Conservation (phyloP, 2,329 filamentous ascomycete species). For the Fusarium duplospermum region DNA sequence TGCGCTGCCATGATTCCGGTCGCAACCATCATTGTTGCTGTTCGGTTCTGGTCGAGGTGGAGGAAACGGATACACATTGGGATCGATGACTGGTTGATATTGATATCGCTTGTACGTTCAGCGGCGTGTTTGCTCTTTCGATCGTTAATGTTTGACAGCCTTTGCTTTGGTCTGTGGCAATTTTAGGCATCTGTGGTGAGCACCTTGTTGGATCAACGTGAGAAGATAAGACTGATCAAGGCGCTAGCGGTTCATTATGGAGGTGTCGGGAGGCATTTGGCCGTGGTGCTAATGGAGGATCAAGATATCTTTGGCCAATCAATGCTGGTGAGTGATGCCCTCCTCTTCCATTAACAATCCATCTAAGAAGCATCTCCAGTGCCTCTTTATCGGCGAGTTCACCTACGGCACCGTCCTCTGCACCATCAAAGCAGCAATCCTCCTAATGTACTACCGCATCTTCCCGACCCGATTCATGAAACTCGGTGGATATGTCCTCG, state of each 20-base stretch:
- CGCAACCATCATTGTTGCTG: background rate
- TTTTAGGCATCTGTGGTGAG: background rate
- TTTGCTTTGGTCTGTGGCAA: background rate
- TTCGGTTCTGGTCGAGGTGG: background rate
- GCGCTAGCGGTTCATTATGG: background rate
- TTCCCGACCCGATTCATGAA: constrained; percentile 10
- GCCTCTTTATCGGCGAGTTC: constrained; percentile 1
- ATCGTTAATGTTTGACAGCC: background rate
- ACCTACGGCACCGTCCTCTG: constrained; percentile 10
- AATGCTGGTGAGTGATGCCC: background rate
- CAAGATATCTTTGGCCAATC: background rate
- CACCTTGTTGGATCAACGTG: background rate
- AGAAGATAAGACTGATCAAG: background rate
- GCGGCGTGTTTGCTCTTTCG: accelerated
- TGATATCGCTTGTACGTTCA: background rate
- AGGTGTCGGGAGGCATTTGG: constrained; percentile 7
- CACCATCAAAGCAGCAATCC: constrained; percentile 1
- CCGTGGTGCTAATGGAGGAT: constrained; percentile 5
- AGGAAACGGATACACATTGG: background rate
- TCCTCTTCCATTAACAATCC: accelerated
- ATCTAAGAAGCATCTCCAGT: background rate
- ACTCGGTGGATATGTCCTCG: background rate
- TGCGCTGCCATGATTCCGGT: constrained; percentile 1
- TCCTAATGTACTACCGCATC: constrained; percentile 1
- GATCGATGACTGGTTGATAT: constrained; percentile 4